A percentile compares a stretch with the other conserved stretches of the same genome.
phyloP scores from a whole-genome alignment of 495 filamentous ascomycete genomes.

The Hyaloscypha finlandica region DNA sequence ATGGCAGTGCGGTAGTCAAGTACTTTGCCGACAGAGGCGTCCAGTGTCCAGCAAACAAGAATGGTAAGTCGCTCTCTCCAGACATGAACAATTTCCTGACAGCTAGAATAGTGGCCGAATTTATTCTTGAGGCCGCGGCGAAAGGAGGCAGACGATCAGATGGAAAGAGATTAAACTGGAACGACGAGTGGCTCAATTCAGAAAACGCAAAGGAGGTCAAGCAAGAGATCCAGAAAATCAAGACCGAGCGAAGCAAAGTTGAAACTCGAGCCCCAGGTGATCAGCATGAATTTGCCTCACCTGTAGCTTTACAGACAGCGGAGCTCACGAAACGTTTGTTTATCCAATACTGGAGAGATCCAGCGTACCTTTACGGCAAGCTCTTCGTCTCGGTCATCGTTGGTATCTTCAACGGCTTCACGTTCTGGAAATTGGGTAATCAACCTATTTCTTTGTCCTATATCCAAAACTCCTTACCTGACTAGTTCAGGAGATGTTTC shows the following conservation, averaged over 20 bases:
- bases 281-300: conserved; percentile 49
- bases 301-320: conserved; percentile 37
- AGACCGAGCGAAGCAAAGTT: conserved; percentile 53
- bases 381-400: conserved; percentile 55
- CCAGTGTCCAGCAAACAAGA: conserved; percentile 58
- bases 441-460: too few relatives aligned
- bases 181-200: conserved; percentile 69
- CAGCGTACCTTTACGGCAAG: conserved; percentile 75
- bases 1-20: conserved; percentile 60
- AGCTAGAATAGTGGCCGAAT: conserved; percentile 62
- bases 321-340: conserved; percentile 43
- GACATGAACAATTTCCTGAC: background rate
- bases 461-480: too few relatives aligned
- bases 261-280: conserved; percentile 28
- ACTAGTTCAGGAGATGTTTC: too few relatives aligned
- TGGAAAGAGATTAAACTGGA: conserved; percentile 64
- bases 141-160: conserved; percentile 54
- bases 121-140: conserved; percentile 79
- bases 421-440: conserved; percentile 42
- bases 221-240: conserved; percentile 63
- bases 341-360: conserved; percentile 67
- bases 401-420: conserved; percentile 57
- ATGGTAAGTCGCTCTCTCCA: background rate
- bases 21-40: conserved; percentile 68
- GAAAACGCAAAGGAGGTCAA: conserved; percentile 51